Evolutionary conservation across 2,329 filamentous ascomycete genomes (phyloP), one percentile per base, ranked within the genome.

Genomic region (Chrysosporium queenslandicum): DNA sequence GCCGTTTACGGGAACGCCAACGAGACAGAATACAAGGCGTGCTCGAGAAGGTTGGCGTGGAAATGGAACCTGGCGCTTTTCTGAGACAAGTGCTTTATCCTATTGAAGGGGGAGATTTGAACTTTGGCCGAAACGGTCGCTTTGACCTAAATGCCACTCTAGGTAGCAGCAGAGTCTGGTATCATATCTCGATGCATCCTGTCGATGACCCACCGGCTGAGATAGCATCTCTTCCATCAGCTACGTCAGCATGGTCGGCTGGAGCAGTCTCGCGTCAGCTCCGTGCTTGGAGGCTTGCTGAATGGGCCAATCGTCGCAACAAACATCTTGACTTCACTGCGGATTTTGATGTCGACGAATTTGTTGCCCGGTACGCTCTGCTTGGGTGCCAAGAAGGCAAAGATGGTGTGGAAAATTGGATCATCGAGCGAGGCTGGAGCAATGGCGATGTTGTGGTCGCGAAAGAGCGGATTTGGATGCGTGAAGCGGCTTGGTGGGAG

Each of bases 401-500:
- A 57, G 92, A 98, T 57, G 92, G 91, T 45, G 89, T 96, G 50
- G 88, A 97, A 64, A 94, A 80, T 61, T 98, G 91, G 88, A 78
- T 94, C 53, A 77, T 97, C 46, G 90, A 97, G 69, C 83, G 92
- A 54, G 92, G 92, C 1, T 98, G 92, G 92, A 96, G 88, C 71
- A 98, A 98, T 60, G 92, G 92, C 36, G 92, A 97, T 70, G 89
- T 97, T 1, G 82, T 95, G 4, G 76, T 97, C 29, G 92, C 92
- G 52, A 83, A 82, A 53, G 89, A 97, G 68, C 86, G 92, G 29
- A 82, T 98, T 39, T 98, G 92, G 92, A 90, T 97, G 74, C 81
- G 91, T 46, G 92, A 98, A 69, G 78, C 75, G 53, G 86, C 90
- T 1, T 98, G 92, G 91, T 97, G 91, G 91, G 91, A 97, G 69